Conservation (phyloP, 768 basidiomycete genomes). For the Lentinula lateritia region DNA sequence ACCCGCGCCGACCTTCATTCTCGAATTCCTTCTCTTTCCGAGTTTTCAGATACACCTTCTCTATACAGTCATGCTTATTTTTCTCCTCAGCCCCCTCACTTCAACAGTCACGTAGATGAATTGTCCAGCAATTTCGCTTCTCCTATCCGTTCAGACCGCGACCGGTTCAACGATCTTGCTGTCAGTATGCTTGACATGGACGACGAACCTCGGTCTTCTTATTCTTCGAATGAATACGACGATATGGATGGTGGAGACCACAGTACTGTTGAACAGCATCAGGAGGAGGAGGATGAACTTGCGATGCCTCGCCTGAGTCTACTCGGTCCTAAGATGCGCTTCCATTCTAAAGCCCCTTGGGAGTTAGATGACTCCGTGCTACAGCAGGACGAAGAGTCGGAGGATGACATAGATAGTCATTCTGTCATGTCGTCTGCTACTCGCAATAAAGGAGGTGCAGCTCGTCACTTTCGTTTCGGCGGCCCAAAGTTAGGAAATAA, state of each 20-base stretch:
- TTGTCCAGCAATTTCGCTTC: slow-evolving; percentile 4
- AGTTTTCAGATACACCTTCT: slow-evolving; percentile 58
- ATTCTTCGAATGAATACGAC: slow-evolving; percentile 20
- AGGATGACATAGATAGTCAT: slow-evolving; percentile 27
- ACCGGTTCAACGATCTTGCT: slow-evolving; percentile 39
- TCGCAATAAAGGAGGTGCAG: slow-evolving; percentile 13
- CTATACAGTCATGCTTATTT: slow-evolving; percentile 59
- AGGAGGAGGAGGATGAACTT: slow-evolving; percentile 37
- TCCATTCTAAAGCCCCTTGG: slow-evolving; percentile 81
- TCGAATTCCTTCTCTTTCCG: slow-evolving; percentile 50
- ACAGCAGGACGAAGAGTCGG: slow-evolving; percentile 42
- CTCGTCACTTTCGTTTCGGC: slow-evolving; percentile 30
- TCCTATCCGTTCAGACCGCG: slow-evolving; percentile 24
- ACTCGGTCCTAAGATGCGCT: slow-evolving; percentile 79
- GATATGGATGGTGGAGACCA: slow-evolving; percentile 26
- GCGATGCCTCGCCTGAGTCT: slow-evolving; percentile 55
- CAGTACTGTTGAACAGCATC: slow-evolving; percentile 26
- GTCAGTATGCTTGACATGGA: slow-evolving; percentile 54
- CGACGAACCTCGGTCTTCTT: slow-evolving; percentile 40
- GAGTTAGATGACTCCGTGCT: slow-evolving; percentile 51
- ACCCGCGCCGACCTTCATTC: slow-evolving; percentile 42
- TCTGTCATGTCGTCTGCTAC: slow-evolving; percentile 17
- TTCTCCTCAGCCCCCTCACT: slow-evolving; percentile 36
- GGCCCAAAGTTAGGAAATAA: slow-evolving; percentile 35
- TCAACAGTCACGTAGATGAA: slow-evolving; percentile 10